Base-by-base conservation (phyloP, 2,329 filamentous ascomycete species). In the Passalora sequoiae region DNA sequence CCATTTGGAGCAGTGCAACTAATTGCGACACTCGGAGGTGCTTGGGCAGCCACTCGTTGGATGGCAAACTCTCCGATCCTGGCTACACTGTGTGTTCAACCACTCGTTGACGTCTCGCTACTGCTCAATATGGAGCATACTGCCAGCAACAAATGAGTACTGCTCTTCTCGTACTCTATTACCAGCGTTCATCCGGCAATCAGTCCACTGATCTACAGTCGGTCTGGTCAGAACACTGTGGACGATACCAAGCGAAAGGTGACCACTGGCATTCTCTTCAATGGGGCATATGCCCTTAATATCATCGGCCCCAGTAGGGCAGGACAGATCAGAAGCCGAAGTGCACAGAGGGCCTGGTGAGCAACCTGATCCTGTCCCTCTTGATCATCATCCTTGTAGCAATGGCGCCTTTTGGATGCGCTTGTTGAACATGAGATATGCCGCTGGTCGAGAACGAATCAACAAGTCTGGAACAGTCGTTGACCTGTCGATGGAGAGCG, bases 211-310 rank as follows among this genome's bases (percentile, higher is more conserved):
- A 75, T 81, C 29, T 81, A 78, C 50, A 75, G 75, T 0, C 81
- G 77, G 77, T 76, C 75, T 1, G 69, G 75, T 2, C 76, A 78
- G 47, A 82, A 83, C 50, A 81, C 81, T 0, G 81, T 76, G 0
- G 81, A 82, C 1, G 80, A 85, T 56, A 85, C 81, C 0, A 86
- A 86, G 63, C 77, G 78, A 50, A 84, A 84, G 56, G 74, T 76
- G 7, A 81, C 76, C 0, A 83, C 80, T 0, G 80, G 74, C 9
- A 69, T 83, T 5, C 67, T 85, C 1, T 81, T 85, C 54, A 72
- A 85, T 35, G 79, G 80, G 4, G 76, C 80, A 46, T 82, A 76
- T 39, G 75, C 74, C 1, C 82, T 81, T 4, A 85, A 86, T 52
- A 77, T 84, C 25, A 67, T 84, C 16, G 81, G 81, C 0, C 81